Conservation (phyloP, 257 asterid genomes). For the Solanum peruvianum region DNA sequence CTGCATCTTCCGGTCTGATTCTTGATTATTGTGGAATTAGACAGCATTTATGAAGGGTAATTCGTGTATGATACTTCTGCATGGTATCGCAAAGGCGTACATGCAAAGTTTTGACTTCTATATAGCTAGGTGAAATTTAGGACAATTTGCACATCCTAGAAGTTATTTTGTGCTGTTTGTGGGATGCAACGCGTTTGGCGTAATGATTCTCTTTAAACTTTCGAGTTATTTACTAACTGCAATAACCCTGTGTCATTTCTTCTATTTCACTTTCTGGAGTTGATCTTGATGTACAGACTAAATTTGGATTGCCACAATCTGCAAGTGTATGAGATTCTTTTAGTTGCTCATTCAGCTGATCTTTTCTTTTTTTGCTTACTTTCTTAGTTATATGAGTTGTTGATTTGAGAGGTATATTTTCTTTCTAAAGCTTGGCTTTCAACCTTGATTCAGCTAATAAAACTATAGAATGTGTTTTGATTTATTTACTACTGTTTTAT, state of each 20-base stretch:
- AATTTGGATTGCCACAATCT: not conserved
- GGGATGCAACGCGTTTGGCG: not conserved
- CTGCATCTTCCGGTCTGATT: not conserved
- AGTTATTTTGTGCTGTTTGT: not conserved
- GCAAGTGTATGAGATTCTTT: not conserved
- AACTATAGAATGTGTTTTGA: not conserved
- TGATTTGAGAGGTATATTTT: not conserved
- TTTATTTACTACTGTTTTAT: not conserved
- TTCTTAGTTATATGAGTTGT: not conserved
- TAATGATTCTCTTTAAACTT: not conserved
- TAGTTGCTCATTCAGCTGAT: not conserved
- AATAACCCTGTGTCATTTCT: not conserved
- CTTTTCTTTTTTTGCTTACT: no score
- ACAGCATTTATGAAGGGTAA: not conserved
- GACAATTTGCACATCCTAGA: not conserved
- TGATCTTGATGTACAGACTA: not conserved
- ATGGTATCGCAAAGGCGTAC: conserved; percentile 35
- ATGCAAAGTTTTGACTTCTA: conserved; percentile 32
- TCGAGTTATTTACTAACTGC: not conserved
- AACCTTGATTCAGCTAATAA: not conserved
- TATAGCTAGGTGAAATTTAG: conserved; percentile 20
- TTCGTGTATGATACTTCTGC: conserved; percentile 21
- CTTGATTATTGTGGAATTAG: not conserved
- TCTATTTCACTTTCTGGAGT: not conserved
- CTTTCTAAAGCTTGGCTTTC: not conserved